Evolutionary conservation across 2,329 filamentous ascomycete genomes (phyloP).

Genomic region (Raffaelea ambrosiae): DNA sequence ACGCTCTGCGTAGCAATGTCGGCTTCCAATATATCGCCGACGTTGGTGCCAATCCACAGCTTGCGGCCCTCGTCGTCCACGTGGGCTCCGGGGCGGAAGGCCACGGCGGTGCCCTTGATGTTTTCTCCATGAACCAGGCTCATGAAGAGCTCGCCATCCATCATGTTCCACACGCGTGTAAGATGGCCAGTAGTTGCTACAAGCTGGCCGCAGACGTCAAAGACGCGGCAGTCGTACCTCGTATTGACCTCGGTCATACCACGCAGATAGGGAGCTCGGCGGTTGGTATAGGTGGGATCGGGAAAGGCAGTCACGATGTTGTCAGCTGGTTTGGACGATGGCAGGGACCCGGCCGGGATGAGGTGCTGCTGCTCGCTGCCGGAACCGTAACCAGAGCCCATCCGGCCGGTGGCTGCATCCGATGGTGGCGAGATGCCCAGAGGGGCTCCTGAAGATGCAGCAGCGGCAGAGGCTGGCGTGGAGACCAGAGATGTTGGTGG

Average conservation of each 20-base stretch:
- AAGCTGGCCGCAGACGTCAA: conserved; percentile 81
- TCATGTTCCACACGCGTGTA: conserved; percentile 80
- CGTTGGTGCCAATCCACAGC: conserved; percentile 84
- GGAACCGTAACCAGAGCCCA: background rate
- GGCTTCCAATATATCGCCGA: conserved; percentile 82
- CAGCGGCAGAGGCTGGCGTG: background rate
- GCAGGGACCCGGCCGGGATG: background rate
- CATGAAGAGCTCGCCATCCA: conserved; percentile 73
- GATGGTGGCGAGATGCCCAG: background rate
- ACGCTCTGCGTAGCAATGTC: conserved; percentile 70
- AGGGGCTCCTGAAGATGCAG: background rate
- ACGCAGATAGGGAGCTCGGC: conserved; percentile 68
- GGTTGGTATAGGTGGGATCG: conserved; percentile 75
- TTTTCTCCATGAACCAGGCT: conserved; percentile 79
- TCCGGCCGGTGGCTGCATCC: background rate
- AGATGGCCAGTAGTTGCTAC: conserved; percentile 81
- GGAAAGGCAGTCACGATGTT: conserved; percentile 49
- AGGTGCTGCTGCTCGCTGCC: background rate
- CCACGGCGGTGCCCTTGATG: conserved; percentile 69
- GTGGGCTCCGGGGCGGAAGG: conserved; percentile 74
- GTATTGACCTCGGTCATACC: conserved; percentile 70
- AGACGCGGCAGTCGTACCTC: conserved; percentile 77
- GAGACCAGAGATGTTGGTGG: conserved; percentile 9
- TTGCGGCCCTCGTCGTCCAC: conserved; percentile 72
- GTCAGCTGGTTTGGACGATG: background rate